Percentiles rank a stretch among this genome's conserved stretches.
phyloP scores from a whole-genome alignment of 2,329 filamentous ascomycete genomes.

The Fonsecaea monophora region DNA sequence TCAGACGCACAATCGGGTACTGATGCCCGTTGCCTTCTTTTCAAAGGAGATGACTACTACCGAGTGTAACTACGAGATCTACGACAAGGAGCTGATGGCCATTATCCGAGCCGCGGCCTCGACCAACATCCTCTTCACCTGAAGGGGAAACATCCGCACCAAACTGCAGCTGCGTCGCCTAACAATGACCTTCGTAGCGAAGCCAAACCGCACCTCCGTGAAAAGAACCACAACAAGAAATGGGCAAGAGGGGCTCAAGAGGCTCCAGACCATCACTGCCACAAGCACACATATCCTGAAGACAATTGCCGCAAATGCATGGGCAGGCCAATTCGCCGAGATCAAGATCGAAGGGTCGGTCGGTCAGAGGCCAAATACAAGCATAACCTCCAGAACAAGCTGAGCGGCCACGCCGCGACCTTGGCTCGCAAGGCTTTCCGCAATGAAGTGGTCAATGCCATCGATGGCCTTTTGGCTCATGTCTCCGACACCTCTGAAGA shows the following conservation, averaged over 20 bases:
- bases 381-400: slow-evolving; percentile 30
- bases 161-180: slow-evolving; percentile 45
- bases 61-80: too few species aligned
- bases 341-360: slow-evolving; percentile 25
- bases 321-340: slow-evolving; percentile 26
- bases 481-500: slow-evolving; percentile 42
- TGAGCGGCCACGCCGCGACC: slow-evolving; percentile 31
- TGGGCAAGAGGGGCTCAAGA: slow-evolving; percentile 47
- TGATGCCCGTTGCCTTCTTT: too few species aligned
- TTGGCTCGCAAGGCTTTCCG: slow-evolving; percentile 42
- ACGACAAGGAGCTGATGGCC: too few species aligned
- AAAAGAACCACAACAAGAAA: slow-evolving; percentile 50
- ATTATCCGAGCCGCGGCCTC: slow-evolving; percentile 13
- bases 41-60: too few species aligned
- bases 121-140: neutral
- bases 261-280: slow-evolving; percentile 20
- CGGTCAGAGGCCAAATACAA: slow-evolving; percentile 25
- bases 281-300: slow-evolving; percentile 29
- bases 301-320: slow-evolving; percentile 38
- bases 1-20: too few species aligned
- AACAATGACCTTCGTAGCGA: slow-evolving; percentile 62
- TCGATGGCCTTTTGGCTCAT: slow-evolving; percentile 40
- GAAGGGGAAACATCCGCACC: slow-evolving; percentile 20
- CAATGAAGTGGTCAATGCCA: slow-evolving; percentile 46
- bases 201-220: slow-evolving; percentile 56